Percentiles rank a stretch among this genome's conserved stretches.
Conservation (phyloP, 2,329 filamentous ascomycete species). For the Aspergillus pseudotamarii region DNA sequence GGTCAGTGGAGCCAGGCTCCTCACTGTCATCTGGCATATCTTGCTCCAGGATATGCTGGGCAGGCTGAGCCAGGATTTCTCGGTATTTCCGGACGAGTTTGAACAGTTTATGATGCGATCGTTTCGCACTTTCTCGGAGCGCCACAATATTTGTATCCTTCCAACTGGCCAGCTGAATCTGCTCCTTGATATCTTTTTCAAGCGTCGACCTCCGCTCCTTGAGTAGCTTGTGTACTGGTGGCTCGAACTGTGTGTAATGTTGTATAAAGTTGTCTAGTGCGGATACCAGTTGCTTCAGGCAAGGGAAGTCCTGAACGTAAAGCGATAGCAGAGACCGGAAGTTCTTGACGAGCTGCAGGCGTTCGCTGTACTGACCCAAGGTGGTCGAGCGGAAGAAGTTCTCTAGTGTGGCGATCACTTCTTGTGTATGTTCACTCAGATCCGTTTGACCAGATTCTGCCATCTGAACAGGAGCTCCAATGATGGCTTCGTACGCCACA, state of each 20-base stretch:
- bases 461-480: conserved; percentile 73
- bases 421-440: conserved; percentile 65
- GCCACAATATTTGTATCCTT: conserved; percentile 95
- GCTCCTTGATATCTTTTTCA: conserved; percentile 91
- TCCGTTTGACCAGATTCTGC: conserved; percentile 61
- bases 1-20: conserved; percentile 23
- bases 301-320: conserved; percentile 61
- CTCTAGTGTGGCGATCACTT: conserved; percentile 75
- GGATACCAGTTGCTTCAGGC: conserved; percentile 60
- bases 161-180: conserved; percentile 94
- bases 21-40: conserved; percentile 38
- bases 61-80: conserved; percentile 72
- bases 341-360: conserved; percentile 68
- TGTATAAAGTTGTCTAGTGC: conserved; percentile 75
- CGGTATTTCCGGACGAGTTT: conserved; percentile 90
- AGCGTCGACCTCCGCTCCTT: conserved; percentile 68
- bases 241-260: conserved; percentile 73
- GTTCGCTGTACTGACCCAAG: conserved; percentile 75
- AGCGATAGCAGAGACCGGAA: conserved; percentile 67
- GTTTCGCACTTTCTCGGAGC: conserved; percentile 82
- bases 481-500: conserved; percentile 85
- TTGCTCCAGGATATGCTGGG: conserved; percentile 59
- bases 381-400: conserved; percentile 78
- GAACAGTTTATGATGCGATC: conserved; percentile 90
- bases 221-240: conserved; percentile 66